Percentiles rank a stretch among this genome's conserved stretches.
These are phyloP conservation scores for Elsinoe necatrix DNA, from an alignment of 2,329 filamentous ascomycete genomes.

Conservation along the genomic window DNA sequence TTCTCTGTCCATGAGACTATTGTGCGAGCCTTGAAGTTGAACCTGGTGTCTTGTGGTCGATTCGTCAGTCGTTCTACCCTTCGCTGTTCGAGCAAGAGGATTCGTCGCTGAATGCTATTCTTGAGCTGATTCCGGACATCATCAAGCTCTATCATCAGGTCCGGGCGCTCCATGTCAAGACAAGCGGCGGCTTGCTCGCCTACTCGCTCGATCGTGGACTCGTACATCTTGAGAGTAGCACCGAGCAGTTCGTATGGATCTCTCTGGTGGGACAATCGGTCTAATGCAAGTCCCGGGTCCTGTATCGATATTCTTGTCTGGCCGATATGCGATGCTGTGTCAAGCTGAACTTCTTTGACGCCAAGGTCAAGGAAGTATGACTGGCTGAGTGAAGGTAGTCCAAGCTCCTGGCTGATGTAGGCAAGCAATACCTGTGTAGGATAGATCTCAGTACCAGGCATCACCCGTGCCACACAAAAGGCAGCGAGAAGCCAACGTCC, in stretches of 20 bases:
- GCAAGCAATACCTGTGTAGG: not conserved
- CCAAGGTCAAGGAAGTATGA: slow-evolving; percentile 18
- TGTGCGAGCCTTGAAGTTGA: slow-evolving; percentile 22
- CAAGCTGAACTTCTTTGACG: slow-evolving; percentile 31
- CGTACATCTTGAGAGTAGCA: slow-evolving; percentile 25
- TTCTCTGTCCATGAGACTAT: slow-evolving; percentile 25
- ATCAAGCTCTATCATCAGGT: slow-evolving; percentile 31
- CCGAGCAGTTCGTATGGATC: slow-evolving; percentile 26
- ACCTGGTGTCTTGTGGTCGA: slow-evolving; percentile 5
- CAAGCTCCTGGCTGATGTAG: slow-evolving; percentile 1
- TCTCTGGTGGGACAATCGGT: slow-evolving; percentile 17
- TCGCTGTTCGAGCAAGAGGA: slow-evolving; percentile 28
- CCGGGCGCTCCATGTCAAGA: slow-evolving; percentile 27
- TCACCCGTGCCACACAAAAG: not conserved
- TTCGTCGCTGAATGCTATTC: slow-evolving; percentile 25
- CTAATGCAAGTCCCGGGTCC: slow-evolving; percentile 22
- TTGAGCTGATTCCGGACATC: slow-evolving; percentile 26
- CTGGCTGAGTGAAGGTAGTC: not conserved
- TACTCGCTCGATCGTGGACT: slow-evolving; percentile 27
- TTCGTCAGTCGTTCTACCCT: slow-evolving; percentile 27
- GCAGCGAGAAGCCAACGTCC: not conserved
- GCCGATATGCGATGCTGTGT: slow-evolving; percentile 29
- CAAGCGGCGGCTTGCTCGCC: slow-evolving; percentile 26
- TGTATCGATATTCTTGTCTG: slow-evolving; percentile 27
- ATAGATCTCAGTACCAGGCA: not conserved